phyloP scores from a whole-genome alignment of 257 asterid genomes.

The Linderniella brevidens region DNA sequence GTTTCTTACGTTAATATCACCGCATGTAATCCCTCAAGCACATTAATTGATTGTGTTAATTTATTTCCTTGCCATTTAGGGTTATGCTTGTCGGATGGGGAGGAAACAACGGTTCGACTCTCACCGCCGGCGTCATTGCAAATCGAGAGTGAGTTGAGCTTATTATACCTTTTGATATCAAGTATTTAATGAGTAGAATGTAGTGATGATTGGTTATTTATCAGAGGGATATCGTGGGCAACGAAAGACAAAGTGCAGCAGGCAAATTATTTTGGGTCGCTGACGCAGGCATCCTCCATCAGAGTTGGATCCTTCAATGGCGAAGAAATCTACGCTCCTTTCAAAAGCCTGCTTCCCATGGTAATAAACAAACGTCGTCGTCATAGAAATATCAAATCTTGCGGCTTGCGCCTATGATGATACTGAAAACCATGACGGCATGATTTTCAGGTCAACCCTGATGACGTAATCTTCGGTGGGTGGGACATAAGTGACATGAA shows the following conservation, averaged over 20 bases:
- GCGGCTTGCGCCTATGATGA: conserved; percentile 1
- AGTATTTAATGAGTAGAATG: too few species aligned
- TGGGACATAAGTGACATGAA: conserved; percentile 98
- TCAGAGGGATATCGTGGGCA: conserved; percentile 97
- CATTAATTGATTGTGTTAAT: too few species aligned
- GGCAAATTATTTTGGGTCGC: conserved; percentile 90
- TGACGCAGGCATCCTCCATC: conserved; percentile 84
- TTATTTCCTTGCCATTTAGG: conserved; percentile 26
- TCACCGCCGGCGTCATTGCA: conserved; percentile 84
- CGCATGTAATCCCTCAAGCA: background rate
- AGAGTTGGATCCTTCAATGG: conserved; percentile 94
- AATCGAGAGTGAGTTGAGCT: conserved; percentile 60
- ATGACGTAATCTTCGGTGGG: conserved; percentile 86
- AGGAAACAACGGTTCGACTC: conserved; percentile 92
- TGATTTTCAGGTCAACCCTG: conserved; percentile 59
- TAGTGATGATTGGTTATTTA: too few species aligned
- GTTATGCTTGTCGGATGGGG: conserved; percentile 99
- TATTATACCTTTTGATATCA: too few species aligned
- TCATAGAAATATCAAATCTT: background rate
- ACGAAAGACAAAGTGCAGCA: conserved; percentile 85
- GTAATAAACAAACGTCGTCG: conserved; percentile 15
- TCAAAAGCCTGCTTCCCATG: conserved; percentile 95
- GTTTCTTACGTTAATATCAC: background rate
- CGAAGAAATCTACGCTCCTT: conserved; percentile 93
- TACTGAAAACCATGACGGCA: too few species aligned